Evolutionary conservation across 257 asterid genomes (phyloP).

Genomic region (Coffea canephora): DNA sequence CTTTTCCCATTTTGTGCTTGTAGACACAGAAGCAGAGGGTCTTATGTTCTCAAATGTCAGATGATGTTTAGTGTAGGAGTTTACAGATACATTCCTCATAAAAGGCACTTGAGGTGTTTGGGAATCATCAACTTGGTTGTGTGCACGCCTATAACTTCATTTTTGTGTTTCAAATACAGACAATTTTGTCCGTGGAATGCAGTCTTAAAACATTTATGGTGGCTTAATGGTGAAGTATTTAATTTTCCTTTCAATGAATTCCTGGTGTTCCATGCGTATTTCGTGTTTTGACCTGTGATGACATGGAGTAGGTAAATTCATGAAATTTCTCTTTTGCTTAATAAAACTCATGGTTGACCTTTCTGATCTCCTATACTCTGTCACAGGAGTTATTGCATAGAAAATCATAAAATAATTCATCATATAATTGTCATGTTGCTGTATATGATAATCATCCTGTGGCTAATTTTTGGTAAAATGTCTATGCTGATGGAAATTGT

Average conservation of each 20-base stretch:
- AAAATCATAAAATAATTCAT: background rate
- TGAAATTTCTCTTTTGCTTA: background rate
- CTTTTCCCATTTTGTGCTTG: background rate
- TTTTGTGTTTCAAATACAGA: background rate
- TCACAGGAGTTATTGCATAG: background rate
- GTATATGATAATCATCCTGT: background rate
- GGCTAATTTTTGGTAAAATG: too few species aligned
- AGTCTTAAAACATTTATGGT: background rate
- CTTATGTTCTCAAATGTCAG: background rate
- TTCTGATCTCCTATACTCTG: background rate
- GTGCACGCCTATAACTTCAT: background rate
- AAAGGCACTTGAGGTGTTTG: too few species aligned
- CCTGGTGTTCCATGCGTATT: constrained; percentile 93
- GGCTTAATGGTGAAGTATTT: too few species aligned
- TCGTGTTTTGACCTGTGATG: constrained; percentile 23
- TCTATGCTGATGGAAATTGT: too few species aligned
- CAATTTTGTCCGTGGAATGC: background rate
- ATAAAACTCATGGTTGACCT: background rate
- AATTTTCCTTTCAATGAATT: constrained; percentile 8
- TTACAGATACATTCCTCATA: background rate
- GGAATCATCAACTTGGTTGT: background rate
- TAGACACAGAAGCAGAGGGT: background rate
- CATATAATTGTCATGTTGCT: background rate
- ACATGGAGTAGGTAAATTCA: constrained; percentile 79
- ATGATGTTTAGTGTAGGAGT: background rate